Evolutionary conservation across 148 eudicot genomes (phyloP), one percentile per base, ranked within the genome.

Genomic region (Talinum fruticosum): DNA sequence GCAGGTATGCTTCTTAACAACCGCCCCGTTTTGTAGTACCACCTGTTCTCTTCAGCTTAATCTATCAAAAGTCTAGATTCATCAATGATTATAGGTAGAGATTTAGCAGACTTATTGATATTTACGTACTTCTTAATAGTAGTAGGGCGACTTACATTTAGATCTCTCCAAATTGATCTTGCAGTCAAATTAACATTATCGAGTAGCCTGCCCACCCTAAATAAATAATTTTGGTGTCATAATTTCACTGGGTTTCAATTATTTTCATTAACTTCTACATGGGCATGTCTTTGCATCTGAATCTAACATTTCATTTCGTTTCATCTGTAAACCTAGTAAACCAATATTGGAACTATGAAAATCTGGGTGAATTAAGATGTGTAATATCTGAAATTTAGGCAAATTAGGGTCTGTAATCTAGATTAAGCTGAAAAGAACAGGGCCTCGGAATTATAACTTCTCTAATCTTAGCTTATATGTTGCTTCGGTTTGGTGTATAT

Each of bases 1-100:
- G 29, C 45, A 92, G 92, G 98, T 91, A 75, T 8, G 44, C 26
- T 24, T 24, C 8, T 54, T 61, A 24, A 59, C n/a, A 7, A 2
- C 2, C 47, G 8, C 47, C 8, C 47, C 47, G 1, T 41, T 41
- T 41, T 41, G 47, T 10, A 5, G 14, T 41, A 41, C 13, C 16
- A n/a, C 38, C n/a, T 33, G n/a, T 51, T 51, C 57, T 19, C 57
- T 19, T 51, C 23, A 19, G 18, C 18, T 51, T 19, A 51, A 51
- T 6, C 18, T 51, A 3, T 16, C 57, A 4, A 16, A 51, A 19
- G 18, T 16, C 23, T 51, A 19, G 57, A 51, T 51, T 51, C 57
- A 51, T 51, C 57, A 21, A 19, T 19, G 57, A 51, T 51, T 19
- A 16, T 51, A 19, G 23, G 6, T 51, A 51, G 2, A 0, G 57